Evolutionary conservation across 2,329 filamentous ascomycete genomes (phyloP).

Genomic region (Alternaria incomplexa): DNA sequence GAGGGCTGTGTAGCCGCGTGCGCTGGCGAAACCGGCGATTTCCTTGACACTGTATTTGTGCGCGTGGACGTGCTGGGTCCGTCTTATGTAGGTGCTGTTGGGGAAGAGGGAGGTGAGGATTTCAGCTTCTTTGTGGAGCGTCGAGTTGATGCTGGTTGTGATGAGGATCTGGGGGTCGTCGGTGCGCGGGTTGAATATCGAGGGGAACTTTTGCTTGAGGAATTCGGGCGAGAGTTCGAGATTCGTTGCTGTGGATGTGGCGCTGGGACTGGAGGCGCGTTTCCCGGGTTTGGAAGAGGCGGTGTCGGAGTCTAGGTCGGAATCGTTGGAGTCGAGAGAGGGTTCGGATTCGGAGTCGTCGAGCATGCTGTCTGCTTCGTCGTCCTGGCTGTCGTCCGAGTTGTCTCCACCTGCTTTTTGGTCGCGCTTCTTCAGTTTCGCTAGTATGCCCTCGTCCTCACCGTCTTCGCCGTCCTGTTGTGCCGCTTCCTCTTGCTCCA

Average conservation of each 20-base stretch:
- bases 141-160: conserved; percentile 89
- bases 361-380: conserved; percentile 73
- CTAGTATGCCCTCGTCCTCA: conserved; percentile 40
- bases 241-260: conserved; percentile 63
- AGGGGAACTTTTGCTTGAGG: conserved; percentile 65
- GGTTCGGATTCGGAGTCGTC: conserved; percentile 52
- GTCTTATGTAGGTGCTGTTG: conserved; percentile 78
- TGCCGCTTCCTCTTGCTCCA: conserved; percentile 48
- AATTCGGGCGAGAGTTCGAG: conserved; percentile 66
- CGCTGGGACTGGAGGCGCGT: conserved; percentile 61
- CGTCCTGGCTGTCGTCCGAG: conserved; percentile 23
- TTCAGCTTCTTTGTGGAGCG: conserved; percentile 81
- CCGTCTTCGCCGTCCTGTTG: conserved; percentile 17
- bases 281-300: conserved; percentile 52
- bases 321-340: conserved; percentile 57
- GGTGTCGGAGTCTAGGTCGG: conserved; percentile 54
- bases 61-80: conserved; percentile 80
- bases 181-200: conserved; percentile 61
- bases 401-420: conserved; percentile 16
- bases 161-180: conserved; percentile 81
- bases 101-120: conserved; percentile 84
- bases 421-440: conserved; percentile 42
- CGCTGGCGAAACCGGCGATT: conserved; percentile 83
- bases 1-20: conserved; percentile 82
- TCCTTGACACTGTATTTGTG: conserved; percentile 93